Percentiles rank a stretch among this genome's conserved stretches.
Conservation (phyloP, 2,329 filamentous ascomycete genomes). For the Emydomyces testavorans region DNA sequence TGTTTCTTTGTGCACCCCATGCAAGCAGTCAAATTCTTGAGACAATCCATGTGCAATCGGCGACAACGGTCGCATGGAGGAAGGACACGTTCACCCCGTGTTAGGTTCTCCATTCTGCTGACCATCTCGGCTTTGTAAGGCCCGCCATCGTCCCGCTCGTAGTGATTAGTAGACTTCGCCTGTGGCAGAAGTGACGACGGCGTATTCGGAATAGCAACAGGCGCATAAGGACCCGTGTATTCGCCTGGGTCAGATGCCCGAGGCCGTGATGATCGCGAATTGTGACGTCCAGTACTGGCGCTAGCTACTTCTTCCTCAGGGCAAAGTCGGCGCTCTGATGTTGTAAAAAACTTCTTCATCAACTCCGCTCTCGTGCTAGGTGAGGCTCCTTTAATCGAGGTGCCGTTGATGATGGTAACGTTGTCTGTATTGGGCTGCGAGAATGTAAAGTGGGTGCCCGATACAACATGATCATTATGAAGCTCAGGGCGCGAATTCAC, state of each 20-base stretch:
- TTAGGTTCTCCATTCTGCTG: constrained; percentile 61
- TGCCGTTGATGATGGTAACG: constrained; percentile 39
- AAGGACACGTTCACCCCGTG: constrained; percentile 61
- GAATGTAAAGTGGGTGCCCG: constrained; percentile 31
- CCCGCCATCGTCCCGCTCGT: constrained; percentile 46
- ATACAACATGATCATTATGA: constrained; percentile 27
- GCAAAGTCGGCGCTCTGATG: constrained; percentile 42
- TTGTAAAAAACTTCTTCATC: constrained; percentile 51
- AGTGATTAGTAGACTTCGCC: constrained; percentile 34
- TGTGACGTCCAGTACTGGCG: constrained; percentile 20
- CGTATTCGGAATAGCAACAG: constrained; percentile 45
- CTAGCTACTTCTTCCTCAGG: constrained; percentile 21
- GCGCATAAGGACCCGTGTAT: constrained; percentile 30
- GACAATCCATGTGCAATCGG: constrained; percentile 64
- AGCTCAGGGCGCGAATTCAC: constrained; percentile 43
- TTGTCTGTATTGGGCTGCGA: constrained; percentile 36
- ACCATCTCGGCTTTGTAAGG: constrained; percentile 56
- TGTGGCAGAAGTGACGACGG: constrained; percentile 43
- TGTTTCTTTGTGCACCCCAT: constrained; percentile 83
- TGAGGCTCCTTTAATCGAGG: constrained; percentile 43
- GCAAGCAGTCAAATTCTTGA: constrained; percentile 78
- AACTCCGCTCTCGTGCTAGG: constrained; percentile 48
- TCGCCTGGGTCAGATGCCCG: constrained; percentile 29
- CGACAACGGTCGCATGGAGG: constrained; percentile 78
- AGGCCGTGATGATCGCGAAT: constrained; percentile 25